These are phyloP conservation scores for Zoysia pacifica DNA, from an alignment of 176 grass and related monocot genomes.

Conservation along the genomic window DNA sequence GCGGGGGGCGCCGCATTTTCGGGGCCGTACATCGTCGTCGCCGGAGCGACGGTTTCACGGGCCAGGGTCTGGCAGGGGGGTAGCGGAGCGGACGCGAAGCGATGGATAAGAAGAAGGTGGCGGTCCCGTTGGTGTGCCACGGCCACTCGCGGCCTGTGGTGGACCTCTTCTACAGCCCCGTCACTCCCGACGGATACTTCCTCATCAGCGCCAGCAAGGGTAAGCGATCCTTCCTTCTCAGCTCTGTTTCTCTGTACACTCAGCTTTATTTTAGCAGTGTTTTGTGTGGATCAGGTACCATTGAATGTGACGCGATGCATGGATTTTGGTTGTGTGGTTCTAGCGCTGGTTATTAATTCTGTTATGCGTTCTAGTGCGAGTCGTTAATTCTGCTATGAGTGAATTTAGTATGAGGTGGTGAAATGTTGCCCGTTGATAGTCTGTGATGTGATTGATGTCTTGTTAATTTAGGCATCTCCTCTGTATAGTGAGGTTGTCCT, in stretches of 20 bases:
- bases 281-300: conserved; percentile 12
- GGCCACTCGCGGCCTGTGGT: conserved; percentile 98
- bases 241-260: background rate
- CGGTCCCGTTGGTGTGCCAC: conserved; percentile 87
- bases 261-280: background rate
- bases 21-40: background rate
- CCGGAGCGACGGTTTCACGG: conserved; percentile 3
- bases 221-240: conserved; percentile 22
- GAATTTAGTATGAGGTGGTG: background rate
- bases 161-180: conserved; percentile 85
- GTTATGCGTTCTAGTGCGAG: no score
- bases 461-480: background rate
- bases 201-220: conserved; percentile 99
- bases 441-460: background rate
- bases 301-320: background rate
- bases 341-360: background rate
- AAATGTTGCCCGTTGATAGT: background rate
- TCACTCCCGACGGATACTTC: conserved; percentile 87
- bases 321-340: background rate
- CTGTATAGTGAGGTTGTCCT: background rate
- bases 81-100: background rate
- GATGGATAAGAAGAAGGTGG: conserved; percentile 98
- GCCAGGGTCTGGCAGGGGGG: conserved; percentile 10
- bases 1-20: conserved; percentile 32
- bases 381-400: background rate